Evolutionary conservation across 1,284 basidiomycete genomes (phyloP).

Genomic region (Golubevia pallescens): DNA sequence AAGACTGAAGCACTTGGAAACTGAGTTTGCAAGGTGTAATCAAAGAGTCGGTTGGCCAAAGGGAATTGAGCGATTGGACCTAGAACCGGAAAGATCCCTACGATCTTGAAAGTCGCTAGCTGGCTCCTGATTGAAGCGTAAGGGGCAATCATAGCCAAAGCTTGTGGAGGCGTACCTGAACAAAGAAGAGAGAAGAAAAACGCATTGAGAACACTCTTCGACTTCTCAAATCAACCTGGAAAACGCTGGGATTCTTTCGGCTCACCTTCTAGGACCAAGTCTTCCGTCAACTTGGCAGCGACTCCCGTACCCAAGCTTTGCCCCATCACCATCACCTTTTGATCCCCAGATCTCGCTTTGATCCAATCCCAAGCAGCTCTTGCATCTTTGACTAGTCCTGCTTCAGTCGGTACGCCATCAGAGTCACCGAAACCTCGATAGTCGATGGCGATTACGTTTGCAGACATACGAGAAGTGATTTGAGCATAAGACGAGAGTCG

Average conservation of each 20-base stretch:
- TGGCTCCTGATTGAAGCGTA: slow-evolving; percentile 37
- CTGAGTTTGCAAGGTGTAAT: slow-evolving; percentile 22
- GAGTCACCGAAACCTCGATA: slow-evolving; percentile 61
- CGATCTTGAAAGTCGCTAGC: slow-evolving; percentile 39
- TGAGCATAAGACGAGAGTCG: slow-evolving; percentile 34
- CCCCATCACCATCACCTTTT: slow-evolving; percentile 34
- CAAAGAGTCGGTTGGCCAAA: slow-evolving; percentile 21
- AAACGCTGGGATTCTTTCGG: slow-evolving; percentile 3
- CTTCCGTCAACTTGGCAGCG: slow-evolving; percentile 21
- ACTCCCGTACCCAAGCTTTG: slow-evolving; percentile 59
- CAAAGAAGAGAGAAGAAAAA: slow-evolving; percentile 1
- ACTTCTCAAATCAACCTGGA: background rate
- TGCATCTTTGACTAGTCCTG: slow-evolving; percentile 47
- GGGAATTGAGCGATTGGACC: slow-evolving; percentile 34
- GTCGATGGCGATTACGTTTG: slow-evolving; percentile 59
- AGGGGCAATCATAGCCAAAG: slow-evolving; percentile 44
- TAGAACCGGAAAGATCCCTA: slow-evolving; percentile 44
- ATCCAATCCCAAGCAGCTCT: slow-evolving; percentile 39
- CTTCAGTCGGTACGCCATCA: slow-evolving; percentile 36
- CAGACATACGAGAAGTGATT: slow-evolving; percentile 28
- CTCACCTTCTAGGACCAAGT: slow-evolving; percentile 20
- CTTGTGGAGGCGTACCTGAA: slow-evolving; percentile 14
- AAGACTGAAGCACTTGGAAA: slow-evolving; percentile 12
- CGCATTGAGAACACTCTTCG: background rate
- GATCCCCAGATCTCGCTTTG: background rate